Evolutionary conservation across 2,329 filamentous ascomycete species (phyloP), one percentile per base, ranked within the genome.

Genomic region (Epichloe typhina): DNA sequence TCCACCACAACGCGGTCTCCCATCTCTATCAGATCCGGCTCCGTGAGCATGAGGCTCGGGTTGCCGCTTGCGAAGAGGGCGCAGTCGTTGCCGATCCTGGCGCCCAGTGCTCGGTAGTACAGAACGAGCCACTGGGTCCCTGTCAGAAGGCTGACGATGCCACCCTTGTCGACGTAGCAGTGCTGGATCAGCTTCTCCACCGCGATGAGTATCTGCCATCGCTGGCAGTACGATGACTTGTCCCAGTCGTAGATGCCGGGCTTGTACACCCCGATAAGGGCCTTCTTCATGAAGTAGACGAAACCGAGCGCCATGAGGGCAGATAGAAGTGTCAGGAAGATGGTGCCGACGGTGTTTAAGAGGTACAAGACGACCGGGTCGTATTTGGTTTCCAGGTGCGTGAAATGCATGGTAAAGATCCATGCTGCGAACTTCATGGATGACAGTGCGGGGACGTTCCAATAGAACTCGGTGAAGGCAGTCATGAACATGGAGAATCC

Each of bases 161-260:
- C 47, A 3, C 76, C 76, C 31, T 71, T 59, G 4, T 72, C 70
- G 3, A 70, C 69, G 56, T 73, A 77, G 60, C 74, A 77, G 46
- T 69, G 64, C 12, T 72, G 66, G 2, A 75, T 69, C 3, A 80
- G 60, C 19, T 68, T 68, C 62, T 79, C 76, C 38, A 77, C 67
- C 26, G 68, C 67, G 3, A 79, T 64, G 57, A 74, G 74, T 8
- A 79, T 58, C 57, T 79, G 75, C 75, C 76, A 79, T 37, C 74
- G 72, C 57, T 80, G 77, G 61, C 75, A 78, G 62, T 79, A 80
- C n/a, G 69, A 66, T 23, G 66, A 72, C 60, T 73, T 72, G 58
- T 80, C 77, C 76, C 76, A 80, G 61, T 78, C 73, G 56, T 76
- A 77, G 53, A 72, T 73, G 12, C 76, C 76, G 2, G 71, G 70